A percentile compares a stretch with the other conserved stretches of the same genome.
These are phyloP conservation scores for Flammula alnicola DNA, from an alignment of 1,284 basidiomycete species.

Conservation along the genomic window DNA sequence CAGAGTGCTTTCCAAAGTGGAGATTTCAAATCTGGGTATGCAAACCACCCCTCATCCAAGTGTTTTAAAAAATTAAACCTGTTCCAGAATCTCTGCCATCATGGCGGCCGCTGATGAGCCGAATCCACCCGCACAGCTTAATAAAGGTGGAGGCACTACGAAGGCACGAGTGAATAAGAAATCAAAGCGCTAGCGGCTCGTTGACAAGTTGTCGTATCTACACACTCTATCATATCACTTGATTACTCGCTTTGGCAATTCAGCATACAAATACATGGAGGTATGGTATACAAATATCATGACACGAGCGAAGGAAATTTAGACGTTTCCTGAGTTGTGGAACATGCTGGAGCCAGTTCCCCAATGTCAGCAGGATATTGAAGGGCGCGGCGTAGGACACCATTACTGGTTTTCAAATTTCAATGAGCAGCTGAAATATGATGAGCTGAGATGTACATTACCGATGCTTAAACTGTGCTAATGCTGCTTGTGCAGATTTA, in stretches of 20 bases:
- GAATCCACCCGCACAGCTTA: constrained; percentile 8
- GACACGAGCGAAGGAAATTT: no score
- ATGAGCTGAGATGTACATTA: constrained; percentile 28
- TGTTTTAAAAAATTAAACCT: constrained; percentile 15
- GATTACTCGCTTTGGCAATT: not conserved
- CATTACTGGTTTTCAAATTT: constrained; percentile 49
- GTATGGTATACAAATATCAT: not conserved
- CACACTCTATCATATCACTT: not conserved
- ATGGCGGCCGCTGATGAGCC: constrained; percentile 31
- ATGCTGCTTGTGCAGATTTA: constrained; percentile 50
- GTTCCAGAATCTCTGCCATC: constrained; percentile 45
- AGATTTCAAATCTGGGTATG: constrained; percentile 61
- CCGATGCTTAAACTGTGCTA: constrained; percentile 72
- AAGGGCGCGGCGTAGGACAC: constrained; percentile 57
- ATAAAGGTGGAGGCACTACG: constrained; percentile 22
- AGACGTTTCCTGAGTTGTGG: no score
- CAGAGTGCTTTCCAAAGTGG: constrained; percentile 65
- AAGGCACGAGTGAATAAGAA: constrained; percentile 27
- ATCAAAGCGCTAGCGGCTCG: constrained; percentile 25
- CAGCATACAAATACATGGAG: not conserved
- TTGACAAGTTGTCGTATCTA: not conserved
- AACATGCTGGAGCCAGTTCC: no score
- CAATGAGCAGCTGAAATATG: constrained; percentile 9
- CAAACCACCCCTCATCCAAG: not conserved
- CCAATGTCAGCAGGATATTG: constrained; percentile 44